Conservation (phyloP, 2,329 filamentous ascomycete species). For the Colletotrichum tropicale region DNA sequence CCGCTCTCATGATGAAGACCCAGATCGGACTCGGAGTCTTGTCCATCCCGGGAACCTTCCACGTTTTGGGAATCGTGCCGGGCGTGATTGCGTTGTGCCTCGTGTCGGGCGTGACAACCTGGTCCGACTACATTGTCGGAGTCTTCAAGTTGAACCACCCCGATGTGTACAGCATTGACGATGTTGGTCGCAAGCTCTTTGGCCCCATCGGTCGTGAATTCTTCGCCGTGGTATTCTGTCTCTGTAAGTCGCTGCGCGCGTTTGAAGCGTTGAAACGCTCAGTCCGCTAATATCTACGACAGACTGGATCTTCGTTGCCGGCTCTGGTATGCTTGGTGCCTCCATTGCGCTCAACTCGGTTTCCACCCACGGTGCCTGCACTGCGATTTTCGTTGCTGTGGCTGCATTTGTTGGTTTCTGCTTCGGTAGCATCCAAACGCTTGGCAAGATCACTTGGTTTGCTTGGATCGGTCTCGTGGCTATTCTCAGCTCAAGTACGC, state of each 20-base stretch:
- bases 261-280: neutral
- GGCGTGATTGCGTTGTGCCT: slow-evolving; percentile 47
- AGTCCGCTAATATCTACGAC: neutral
- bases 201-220: slow-evolving; percentile 48
- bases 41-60: slow-evolving; percentile 50
- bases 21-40: slow-evolving; percentile 51
- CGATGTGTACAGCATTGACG: slow-evolving; percentile 56
- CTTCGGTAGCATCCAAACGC: slow-evolving; percentile 35
- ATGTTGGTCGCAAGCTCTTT: slow-evolving; percentile 53
- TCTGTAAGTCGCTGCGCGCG: slow-evolving; percentile 28
- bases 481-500: slow-evolving; percentile 31
- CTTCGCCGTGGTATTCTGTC: slow-evolving; percentile 36
- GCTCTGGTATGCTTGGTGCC: slow-evolving; percentile 45
- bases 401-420: slow-evolving; percentile 31
- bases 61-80: slow-evolving; percentile 50
- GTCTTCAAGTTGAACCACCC: slow-evolving; percentile 55
- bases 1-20: slow-evolving; percentile 49
- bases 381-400: slow-evolving; percentile 42
- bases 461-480: slow-evolving; percentile 34
- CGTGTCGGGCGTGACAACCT: slow-evolving; percentile 48
- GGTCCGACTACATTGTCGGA: slow-evolving; percentile 53
- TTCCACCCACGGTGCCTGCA: slow-evolving; percentile 42
- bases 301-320: slow-evolving; percentile 33
- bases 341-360: slow-evolving; percentile 46
- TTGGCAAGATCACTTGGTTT: slow-evolving; percentile 36